Evolutionary conservation across 169 alveolate genomes (phyloP).

Genomic region (Plasmodium vinckei): DNA sequence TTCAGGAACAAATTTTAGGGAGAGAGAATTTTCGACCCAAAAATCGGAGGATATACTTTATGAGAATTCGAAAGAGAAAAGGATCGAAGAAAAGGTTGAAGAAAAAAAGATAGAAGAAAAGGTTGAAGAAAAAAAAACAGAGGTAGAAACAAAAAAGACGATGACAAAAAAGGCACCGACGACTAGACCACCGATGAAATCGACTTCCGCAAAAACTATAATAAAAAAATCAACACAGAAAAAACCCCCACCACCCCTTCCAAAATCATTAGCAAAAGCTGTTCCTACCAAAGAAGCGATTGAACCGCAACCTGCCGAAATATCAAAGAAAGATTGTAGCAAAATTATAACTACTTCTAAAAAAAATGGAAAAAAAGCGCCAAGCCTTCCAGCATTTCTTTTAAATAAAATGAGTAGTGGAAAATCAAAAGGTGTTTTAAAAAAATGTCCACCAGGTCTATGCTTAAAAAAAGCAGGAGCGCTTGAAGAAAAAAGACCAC

Average conservation of each 20-base stretch:
- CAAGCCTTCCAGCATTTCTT: constrained; percentile 40
- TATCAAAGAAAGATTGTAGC: not conserved
- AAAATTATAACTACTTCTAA: constrained; percentile 1
- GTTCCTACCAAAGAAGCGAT: not conserved
- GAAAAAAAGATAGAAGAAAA: not conserved
- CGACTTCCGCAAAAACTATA: no score
- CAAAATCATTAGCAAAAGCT: constrained; percentile 20
- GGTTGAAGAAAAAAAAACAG: constrained; percentile 15
- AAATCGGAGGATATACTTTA: no score
- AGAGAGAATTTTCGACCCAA: no score
- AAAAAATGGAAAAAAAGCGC: constrained; percentile 67
- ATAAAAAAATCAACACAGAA: constrained; percentile 1
- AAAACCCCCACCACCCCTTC: constrained; percentile 74
- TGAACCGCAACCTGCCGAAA: constrained; percentile 8
- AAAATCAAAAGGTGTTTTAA: constrained; percentile 36
- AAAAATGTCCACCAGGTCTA: constrained; percentile 61
- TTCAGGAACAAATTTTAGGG: no score
- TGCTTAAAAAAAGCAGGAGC: constrained; percentile 17
- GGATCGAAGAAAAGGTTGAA: not conserved
- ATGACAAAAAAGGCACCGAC: constrained; percentile 14
- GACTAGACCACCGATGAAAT: no score
- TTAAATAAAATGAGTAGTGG: constrained; percentile 27
- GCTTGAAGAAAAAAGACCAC: constrained; percentile 71
- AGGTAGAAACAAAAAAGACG: constrained; percentile 4
- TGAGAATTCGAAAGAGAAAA: not conserved